phyloP scores from a whole-genome alignment of 2,329 filamentous ascomycete genomes.

The Pseudopyrenochaeta lycopersici region DNA sequence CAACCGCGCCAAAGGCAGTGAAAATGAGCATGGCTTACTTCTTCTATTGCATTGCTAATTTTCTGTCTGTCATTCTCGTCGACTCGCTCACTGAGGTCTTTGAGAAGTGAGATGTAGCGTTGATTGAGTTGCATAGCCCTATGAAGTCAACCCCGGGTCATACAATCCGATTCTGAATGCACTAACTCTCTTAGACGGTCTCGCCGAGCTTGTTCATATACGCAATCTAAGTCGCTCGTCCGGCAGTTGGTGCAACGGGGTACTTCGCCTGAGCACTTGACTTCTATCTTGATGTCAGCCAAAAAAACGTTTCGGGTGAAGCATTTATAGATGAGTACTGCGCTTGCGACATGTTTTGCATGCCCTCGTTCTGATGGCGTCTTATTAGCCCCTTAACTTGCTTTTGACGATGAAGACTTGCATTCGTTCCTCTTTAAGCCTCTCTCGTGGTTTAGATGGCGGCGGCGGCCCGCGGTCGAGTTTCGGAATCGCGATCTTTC shows the following conservation, averaged over 20 bases:
- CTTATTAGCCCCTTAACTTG: background rate
- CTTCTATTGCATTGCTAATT: slow-evolving; percentile 27
- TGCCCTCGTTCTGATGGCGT: slow-evolving; percentile 10
- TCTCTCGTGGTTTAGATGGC: background rate
- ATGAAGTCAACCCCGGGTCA: background rate
- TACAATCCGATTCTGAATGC: background rate
- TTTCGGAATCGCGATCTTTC: slow-evolving; percentile 5
- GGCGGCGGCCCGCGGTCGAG: slow-evolving; percentile 1
- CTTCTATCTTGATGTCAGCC: slow-evolving; percentile 18
- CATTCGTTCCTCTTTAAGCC: background rate
- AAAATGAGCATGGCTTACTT: slow-evolving; percentile 12
- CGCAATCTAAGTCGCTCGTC: slow-evolving; percentile 32
- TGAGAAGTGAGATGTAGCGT: slow-evolving; percentile 23
- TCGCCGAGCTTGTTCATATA: slow-evolving; percentile 43
- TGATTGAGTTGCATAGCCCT: slow-evolving; percentile 30
- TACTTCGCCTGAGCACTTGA: slow-evolving; percentile 45
- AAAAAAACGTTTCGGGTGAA: background rate
- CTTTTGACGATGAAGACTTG: background rate
- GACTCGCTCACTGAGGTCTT: slow-evolving; percentile 23
- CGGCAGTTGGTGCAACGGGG: slow-evolving; percentile 45
- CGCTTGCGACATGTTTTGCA: slow-evolving; percentile 39
- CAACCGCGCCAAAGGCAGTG: background rate
- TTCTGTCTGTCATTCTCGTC: slow-evolving; percentile 20
- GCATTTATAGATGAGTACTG: slow-evolving; percentile 6
- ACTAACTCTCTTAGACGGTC: slow-evolving; percentile 44